Conservation (phyloP, 179 eudicot genomes). For the Vitellaria paradoxa region DNA sequence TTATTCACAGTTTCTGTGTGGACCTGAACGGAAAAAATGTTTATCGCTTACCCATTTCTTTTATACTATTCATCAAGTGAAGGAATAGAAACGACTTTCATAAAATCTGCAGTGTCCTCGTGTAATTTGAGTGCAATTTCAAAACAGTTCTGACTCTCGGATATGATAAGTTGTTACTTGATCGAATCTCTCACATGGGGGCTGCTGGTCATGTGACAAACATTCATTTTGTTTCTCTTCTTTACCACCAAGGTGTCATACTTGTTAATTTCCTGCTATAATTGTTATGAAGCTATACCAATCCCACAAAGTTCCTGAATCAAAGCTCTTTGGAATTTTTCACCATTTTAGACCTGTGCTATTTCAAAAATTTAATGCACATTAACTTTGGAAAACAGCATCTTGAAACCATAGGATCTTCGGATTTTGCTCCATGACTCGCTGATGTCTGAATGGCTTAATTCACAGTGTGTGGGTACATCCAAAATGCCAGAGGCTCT, state of each 20-base stretch:
- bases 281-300: neutral
- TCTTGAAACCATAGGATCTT: no score
- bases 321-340: no score
- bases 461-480: no score
- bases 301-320: no score
- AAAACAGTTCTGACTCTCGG: slow-evolving; percentile 1
- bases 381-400: no score
- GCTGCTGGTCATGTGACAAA: neutral
- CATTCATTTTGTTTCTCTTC: neutral
- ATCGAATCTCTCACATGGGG: neutral
- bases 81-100: neutral
- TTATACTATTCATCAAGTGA: neutral
- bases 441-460: no score
- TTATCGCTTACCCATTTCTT: neutral
- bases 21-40: neutral
- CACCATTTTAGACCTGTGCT: no score
- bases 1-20: neutral
- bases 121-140: neutral
- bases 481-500: no score
- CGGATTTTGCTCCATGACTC: no score
- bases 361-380: no score
- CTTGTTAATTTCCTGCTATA: neutral
- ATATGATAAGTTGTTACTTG: neutral
- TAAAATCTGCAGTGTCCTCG: neutral
- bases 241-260: neutral